Base-by-base conservation (phyloP, 2,329 filamentous ascomycete genomes). In the Zasmidium cellare region DNA sequence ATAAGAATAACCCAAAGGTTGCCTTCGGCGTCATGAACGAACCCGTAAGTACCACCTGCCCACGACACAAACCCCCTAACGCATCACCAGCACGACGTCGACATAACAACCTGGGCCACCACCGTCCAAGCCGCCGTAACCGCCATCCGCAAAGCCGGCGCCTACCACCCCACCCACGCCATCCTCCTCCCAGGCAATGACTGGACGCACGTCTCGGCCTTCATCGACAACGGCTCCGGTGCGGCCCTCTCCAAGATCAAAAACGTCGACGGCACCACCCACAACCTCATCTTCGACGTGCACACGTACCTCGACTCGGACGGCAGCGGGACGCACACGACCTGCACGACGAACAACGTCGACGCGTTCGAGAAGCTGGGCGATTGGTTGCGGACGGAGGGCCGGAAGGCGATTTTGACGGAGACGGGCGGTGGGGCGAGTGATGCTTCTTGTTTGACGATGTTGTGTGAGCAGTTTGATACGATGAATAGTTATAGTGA, bases 1-100 rank as follows among this genome's bases (percentile, higher is more conserved):
- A 89, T 71, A 79, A 77, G 20, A 66, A 67, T 5, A 73, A 84
- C 51, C 69, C 77, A 38, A 84, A 81, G 59, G 73, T 89, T 23
- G 77, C 82, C 2, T 87, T 89, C 63, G 86, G 85, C 14, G 69
- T 89, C 46, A 89, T 89, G 86, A 90, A 89, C 73, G 87, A 78
- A 73, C 86, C 87, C 2, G 62, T 64, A 53, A 51, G 59, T 51
- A 82, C 85, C 51, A 7, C 62, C 53, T 31, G 7, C 7, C 16
- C 12, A 41, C 11, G 35, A 41, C 52, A 25, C 23, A 46, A 47
- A n/a, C n/a, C n/a, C 25, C 25, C 59, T 58, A 14, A 59, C 41
- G n/a, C n/a, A 28, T 5, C 9, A 71, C 83, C 41, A 65, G 55
- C 62, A 69, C 51, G 68, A 69, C 49, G 57, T 72, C 53, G 80